A percentile compares a stretch with the other conserved stretches of the same genome.
phyloP scores from a whole-genome alignment of 306 rosid species.

The Vigna reflexopilosa region DNA sequence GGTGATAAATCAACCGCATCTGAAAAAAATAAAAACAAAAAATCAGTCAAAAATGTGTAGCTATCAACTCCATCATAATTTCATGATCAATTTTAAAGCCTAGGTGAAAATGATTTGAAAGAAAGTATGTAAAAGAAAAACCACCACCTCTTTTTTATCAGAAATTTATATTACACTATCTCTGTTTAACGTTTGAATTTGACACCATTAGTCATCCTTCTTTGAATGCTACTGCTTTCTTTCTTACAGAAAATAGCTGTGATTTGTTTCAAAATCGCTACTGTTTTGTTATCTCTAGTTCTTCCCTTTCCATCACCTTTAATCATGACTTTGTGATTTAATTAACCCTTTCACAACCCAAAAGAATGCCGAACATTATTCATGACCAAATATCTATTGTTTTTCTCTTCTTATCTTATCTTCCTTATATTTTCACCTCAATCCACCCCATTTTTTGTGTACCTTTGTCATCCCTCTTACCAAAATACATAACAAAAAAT shows the following conservation, averaged over 20 bases:
- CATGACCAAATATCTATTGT: not conserved
- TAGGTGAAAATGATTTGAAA: not conserved
- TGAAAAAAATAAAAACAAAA: not conserved
- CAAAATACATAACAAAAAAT: not conserved
- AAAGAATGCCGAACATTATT: not conserved
- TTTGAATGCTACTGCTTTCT: not conserved
- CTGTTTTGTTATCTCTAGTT: not conserved
- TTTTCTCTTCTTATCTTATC: not conserved
- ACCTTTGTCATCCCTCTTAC: not conserved
- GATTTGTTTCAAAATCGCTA: not conserved
- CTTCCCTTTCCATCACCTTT: conserved; percentile 1
- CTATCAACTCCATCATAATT: not conserved
- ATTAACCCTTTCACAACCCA: not conserved
- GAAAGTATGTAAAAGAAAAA: not conserved
- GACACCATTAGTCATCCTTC: not conserved
- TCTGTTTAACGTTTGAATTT: not conserved
- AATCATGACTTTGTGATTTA: not conserved
- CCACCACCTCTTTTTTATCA: not conserved
- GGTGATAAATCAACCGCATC: conserved; percentile 49
- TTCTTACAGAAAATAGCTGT: not conserved
- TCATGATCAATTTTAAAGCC: conserved; percentile 18
- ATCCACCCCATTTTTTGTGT: not conserved
- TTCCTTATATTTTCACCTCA: not conserved
- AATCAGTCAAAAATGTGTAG: not conserved
- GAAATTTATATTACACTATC: not conserved